Percentiles rank a stretch among this genome's conserved stretches.
Evolutionary conservation across 2,329 filamentous ascomycete species (phyloP).

Genomic region (Sclerotiophoma versabilis): DNA sequence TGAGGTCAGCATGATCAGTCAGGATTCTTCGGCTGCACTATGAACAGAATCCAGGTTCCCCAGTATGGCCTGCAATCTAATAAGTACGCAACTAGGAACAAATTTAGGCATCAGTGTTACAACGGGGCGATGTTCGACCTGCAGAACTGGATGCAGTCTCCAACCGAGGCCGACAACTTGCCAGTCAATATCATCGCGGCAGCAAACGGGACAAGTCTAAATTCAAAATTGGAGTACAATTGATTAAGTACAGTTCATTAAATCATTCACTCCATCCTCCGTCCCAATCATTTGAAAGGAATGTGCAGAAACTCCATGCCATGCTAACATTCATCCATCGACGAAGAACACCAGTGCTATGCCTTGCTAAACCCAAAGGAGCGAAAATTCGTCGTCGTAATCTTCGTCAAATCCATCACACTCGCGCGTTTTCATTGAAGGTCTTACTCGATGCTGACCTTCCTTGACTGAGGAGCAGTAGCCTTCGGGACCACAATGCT

Average conservation of each 20-base stretch:
- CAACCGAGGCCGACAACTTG: too few relatives aligned
- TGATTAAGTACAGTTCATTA: neutral
- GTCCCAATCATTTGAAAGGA: neutral
- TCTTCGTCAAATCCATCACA: neutral
- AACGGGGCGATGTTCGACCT: too few relatives aligned
- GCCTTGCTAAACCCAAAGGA: neutral
- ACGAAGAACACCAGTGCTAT: neutral
- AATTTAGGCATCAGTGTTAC: too few relatives aligned
- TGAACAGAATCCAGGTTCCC: too few relatives aligned
- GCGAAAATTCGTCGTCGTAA: neutral
- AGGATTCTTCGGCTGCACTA: too few relatives aligned
- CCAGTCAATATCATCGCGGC: too few relatives aligned
- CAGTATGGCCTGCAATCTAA: too few relatives aligned
- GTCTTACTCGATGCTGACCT: slow-evolving; percentile 57
- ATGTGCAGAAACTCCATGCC: neutral
- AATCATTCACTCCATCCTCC: neutral
- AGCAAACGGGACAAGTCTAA: too few relatives aligned
- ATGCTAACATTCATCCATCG: neutral
- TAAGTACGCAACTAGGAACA: too few relatives aligned
- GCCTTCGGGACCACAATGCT: slow-evolving; percentile 65
- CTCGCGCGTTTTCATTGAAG: neutral
- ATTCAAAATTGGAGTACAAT: too few relatives aligned
- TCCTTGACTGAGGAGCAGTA: slow-evolving; percentile 55
- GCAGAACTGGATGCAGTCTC: too few relatives aligned
- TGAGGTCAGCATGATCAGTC: too few relatives aligned